Evolutionary conservation across 1,284 basidiomycete genomes (phyloP), one percentile per base, ranked within the genome.

Genomic region (Exsudoporus floridanus): DNA sequence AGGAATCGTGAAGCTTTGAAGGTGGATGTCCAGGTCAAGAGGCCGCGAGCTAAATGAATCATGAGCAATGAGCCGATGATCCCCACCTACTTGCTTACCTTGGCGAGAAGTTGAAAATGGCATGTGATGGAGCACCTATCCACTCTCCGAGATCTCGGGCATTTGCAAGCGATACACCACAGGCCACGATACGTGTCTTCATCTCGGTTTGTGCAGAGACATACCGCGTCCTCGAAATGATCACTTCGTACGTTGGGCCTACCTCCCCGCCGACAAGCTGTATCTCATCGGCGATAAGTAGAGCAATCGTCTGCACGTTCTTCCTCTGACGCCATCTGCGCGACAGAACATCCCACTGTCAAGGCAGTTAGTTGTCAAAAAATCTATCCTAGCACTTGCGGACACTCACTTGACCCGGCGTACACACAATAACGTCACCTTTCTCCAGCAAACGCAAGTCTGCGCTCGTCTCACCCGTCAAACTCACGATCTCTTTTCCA

Each of bases 101-200:
- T 0, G 95, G 95, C 0, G 93, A 91, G 73, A 99, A 98, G 76
- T 99, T 98, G 86, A 99, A 98, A 58, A 98, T 92, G 8, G 90
- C 90, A 68, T 96, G 93, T 5, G 88, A 86, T 1, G 89, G 88
- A 0, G 89, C 94, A 30, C 95, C 96, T 72, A 99, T 93, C 97
- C 97, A 99, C 67, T 99, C 96, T 30, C 95, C 94, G 0, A 99
- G 77, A 70, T 99, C 97, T 25, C 90, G 82, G 1, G 94, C 95
- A 65, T 99, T 98, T n/a, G 94, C 92, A 13, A 99, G 79, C 2
- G 95, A 97, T 2, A 97, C 94, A 55, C 90, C 88, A 64, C 94
- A 94, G 0, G 94, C 95, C 36, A 99, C 90, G 52, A 99, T 91
- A 42, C 95, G 86, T 0, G 94, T 98, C 69, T 90, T 87, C 62